Base-by-base conservation (phyloP, 805 yeast genomes). In the Candida glaebosa region DNA sequence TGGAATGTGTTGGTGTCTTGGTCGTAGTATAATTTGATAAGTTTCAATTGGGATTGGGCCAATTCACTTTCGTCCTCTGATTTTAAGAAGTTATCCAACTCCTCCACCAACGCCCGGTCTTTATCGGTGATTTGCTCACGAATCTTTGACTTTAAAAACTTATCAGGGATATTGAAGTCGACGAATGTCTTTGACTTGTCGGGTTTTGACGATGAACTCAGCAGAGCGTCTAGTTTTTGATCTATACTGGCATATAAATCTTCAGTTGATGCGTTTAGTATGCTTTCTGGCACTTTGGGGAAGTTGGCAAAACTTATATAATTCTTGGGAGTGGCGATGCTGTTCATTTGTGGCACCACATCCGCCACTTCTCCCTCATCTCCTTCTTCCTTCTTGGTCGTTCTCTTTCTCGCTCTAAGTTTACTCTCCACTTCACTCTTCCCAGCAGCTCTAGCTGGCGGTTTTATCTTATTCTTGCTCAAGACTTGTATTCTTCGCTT, bases 281-380 rank as follows among this genome's bases (percentile, higher is more conserved):
- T 37, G 19, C 40, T 34, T 22, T 50, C 46, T 28, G 68, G 57
- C 34, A 60, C 52, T 46, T 50, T 55, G 16, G 72, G 72, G 42
- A 67, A 65, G 36, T 60, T 49, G 39, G 52, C 48, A 22, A 63
- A 58, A 1, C 69, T 56, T 16, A 67, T 47, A 43, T 51, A 63
- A 22, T 52, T 30, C 18, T 19, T 22, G 10, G 18, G 12, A 22
- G 22, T 32, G 36, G 41, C 10, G 12, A 10, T 22, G 10, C 9
- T 6, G 6, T 22, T 22, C 6, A 10, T 31, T 17, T 31, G 18
- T 14, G 20, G 18, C 10, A 8, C 18, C 15, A 20, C 18, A 14
- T 15, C 20, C 6, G 34, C 5, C 15, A 8, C 18, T 16, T 31
- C 20, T 20, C 8, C 30, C n/a, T n/a, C n/a, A n/a, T n/a, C n/a